phyloP scores from a whole-genome alignment of 2,329 filamentous ascomycete species.

The Aureobasidium pullulans region DNA sequence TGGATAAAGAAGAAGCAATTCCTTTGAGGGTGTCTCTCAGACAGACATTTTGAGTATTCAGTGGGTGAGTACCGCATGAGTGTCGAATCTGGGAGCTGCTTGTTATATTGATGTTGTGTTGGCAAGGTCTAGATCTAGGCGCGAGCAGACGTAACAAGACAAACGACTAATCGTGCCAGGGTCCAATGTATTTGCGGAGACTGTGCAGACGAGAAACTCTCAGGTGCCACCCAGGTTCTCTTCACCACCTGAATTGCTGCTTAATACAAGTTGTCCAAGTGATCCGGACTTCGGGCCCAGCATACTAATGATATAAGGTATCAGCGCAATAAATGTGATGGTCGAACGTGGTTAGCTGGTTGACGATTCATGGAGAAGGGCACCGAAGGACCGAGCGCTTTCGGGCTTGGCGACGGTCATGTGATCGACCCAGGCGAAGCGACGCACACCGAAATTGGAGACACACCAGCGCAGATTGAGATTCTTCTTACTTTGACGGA shows the following conservation, averaged over 20 bases:
- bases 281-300: too few relatives aligned
- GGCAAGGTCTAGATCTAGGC: neutral
- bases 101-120: neutral
- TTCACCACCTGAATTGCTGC: too few relatives aligned
- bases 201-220: neutral
- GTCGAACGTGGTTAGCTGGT: too few relatives aligned
- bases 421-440: neutral
- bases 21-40: too few relatives aligned
- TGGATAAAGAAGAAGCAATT: too few relatives aligned
- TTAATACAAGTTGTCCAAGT: too few relatives aligned
- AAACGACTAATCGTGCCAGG: neutral
- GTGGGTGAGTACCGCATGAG: too few relatives aligned
- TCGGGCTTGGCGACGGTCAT: neutral
- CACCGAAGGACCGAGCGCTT: neutral
- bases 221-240: too few relatives aligned
- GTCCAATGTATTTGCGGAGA: neutral
- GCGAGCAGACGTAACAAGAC: neutral
- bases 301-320: too few relatives aligned
- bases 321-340: neutral
- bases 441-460: neutral
- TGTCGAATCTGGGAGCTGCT: too few relatives aligned
- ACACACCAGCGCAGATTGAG: neutral
- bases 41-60: too few relatives aligned
- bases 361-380: neutral
- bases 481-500: too few relatives aligned